These are phyloP conservation scores for Nemania abortiva DNA, from an alignment of 2,329 filamentous ascomycete genomes.

Conservation along the genomic window DNA sequence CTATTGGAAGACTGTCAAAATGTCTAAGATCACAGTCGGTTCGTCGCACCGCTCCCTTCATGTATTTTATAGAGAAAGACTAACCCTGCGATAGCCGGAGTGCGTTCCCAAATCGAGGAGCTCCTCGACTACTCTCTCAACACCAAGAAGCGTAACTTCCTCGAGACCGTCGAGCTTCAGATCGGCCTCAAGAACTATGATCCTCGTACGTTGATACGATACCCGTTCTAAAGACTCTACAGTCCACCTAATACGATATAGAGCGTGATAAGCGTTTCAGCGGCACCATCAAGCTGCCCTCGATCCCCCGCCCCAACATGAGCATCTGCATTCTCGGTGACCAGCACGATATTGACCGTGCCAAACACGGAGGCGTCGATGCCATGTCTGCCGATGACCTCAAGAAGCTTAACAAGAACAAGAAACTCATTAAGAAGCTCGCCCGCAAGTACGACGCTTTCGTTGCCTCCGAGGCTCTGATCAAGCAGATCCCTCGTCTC, in stretches of 20 bases:
- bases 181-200: conserved; percentile 99
- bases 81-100: conserved; percentile 54
- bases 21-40: conserved; percentile 89
- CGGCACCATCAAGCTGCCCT: conserved; percentile 95
- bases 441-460: conserved; percentile 99
- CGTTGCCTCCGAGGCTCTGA: conserved; percentile 94
- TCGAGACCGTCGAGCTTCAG: conserved; percentile 88
- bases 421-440: conserved; percentile 99
- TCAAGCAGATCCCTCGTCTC: conserved; percentile 99
- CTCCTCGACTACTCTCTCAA: conserved; percentile 95
- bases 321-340: conserved; percentile 69
- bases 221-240: not conserved
- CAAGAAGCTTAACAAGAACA: conserved; percentile 99
- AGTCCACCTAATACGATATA: conserved; percentile 22
- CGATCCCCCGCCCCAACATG: conserved; percentile 82
- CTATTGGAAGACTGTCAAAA: conserved; percentile 90
- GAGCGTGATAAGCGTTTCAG: conserved; percentile 99
- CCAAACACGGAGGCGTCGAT: conserved; percentile 98
- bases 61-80: conserved; percentile 32
- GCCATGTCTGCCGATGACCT: conserved; percentile 98
- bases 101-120: conserved; percentile 77
- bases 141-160: conserved; percentile 98
- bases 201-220: conserved; percentile 60
- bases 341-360: conserved; percentile 98
- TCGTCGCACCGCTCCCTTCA: conserved; percentile 46